Evolutionary conservation across 345 rosid species (phyloP), one percentile per base, ranked within the genome.

Genomic region (Melastoma malabathricum): DNA sequence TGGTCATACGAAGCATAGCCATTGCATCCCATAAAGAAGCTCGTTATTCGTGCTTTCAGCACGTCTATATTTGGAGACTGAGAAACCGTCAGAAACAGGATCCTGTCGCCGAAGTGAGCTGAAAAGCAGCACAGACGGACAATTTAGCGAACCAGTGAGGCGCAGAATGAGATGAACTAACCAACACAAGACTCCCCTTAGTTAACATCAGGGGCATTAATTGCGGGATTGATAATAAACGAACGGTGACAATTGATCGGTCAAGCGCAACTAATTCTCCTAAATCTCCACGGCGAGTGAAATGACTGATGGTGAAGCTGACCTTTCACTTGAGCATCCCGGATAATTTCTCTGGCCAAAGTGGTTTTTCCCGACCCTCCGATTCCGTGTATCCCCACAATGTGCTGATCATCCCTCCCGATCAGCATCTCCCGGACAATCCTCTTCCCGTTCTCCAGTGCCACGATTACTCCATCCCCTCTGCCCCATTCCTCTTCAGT

Each of bases 361-460:
- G 98, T 86, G 4, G 98, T 86, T 52, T 90, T 90, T 0, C 98
- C 98, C 0, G 84, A 86, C 16, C 96, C 98, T 0, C 93, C 98
- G 59, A 84, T 86, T 4, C 98, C 96, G 58, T 55, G 51, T 43
- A 86, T 84, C 50, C 89, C 96, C 45, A 82, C 46, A 51, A 84
- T 51, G 20, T 55, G 59, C 15, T 58, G 49, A 51, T 55, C 59
- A 0, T 82, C 74, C n/a, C 67, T 55, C 16, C 19, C 75, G 9
- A 71, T 62, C 15, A 90, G n/a, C 94, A 82, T 78, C 69, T 82
- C 84, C 69, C 83, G 77, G 49, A 86, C 96, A 50, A 71, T 74
- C 53, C 25, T 77, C 77, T 76, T 86, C 13, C 89, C 98, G 15
- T 70, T 56, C 59, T 80, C 80, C 66, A 84, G 55, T 10, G 38